Percentiles rank a stretch among this genome's conserved stretches.
Evolutionary conservation across 2,329 filamentous ascomycete species (phyloP).

Genomic region (Pezizomycotina sp.): DNA sequence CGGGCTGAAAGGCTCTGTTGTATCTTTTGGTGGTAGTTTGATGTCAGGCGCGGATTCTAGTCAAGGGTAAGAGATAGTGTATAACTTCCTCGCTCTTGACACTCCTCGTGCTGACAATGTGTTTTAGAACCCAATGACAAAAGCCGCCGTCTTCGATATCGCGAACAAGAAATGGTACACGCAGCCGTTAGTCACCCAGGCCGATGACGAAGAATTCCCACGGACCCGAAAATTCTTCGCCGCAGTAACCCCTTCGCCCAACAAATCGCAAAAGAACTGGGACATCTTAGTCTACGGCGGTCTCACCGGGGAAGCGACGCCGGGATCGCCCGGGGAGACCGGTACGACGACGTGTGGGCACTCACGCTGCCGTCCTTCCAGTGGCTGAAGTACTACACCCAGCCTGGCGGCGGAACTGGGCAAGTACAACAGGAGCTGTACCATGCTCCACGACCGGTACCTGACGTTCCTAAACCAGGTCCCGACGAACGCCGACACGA

Average conservation of each 20-base stretch:
- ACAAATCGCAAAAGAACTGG: conserved; percentile 3
- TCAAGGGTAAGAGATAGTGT: no score
- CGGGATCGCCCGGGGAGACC: conserved; percentile 5
- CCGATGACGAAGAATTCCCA: conserved; percentile 7
- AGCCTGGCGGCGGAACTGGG: conserved; percentile 4
- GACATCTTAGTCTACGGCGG: conserved; percentile 12
- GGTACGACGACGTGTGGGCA: conserved; percentile 9
- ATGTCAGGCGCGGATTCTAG: no score
- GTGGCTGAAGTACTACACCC: conserved; percentile 13
- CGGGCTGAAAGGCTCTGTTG: no score
- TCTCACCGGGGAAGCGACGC: no score
- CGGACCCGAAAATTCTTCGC: conserved; percentile 13
- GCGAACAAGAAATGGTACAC: conserved; percentile 10
- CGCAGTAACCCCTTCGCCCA: conserved; percentile 8
- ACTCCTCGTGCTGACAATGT: no score
- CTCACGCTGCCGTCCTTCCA: conserved; percentile 13
- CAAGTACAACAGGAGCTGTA: no score
- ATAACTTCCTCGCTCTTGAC: no score
- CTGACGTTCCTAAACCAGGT: no score
- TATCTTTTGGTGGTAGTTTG: no score
- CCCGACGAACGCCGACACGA: no score
- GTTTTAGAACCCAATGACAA: conserved; percentile 11
- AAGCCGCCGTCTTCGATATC: conserved; percentile 11
- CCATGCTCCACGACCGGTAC: no score
- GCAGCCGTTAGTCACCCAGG: conserved; percentile 4